A percentile compares a stretch with the other conserved stretches of the same genome.
phyloP scores from a whole-genome alignment of 169 alveolate genomes.

The Eimeria sp. region DNA sequence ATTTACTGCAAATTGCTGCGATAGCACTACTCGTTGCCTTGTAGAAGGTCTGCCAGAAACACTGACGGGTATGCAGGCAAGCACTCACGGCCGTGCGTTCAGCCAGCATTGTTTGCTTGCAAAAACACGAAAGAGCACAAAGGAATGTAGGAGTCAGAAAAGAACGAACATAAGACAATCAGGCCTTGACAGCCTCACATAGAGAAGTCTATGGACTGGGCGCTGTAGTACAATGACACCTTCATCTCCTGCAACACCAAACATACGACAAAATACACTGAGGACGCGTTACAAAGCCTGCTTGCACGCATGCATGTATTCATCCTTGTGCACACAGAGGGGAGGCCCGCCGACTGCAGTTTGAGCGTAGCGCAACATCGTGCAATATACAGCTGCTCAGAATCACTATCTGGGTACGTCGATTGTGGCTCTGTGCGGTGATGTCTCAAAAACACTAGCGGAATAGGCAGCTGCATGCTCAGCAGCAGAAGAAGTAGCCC shows the following conservation, averaged over 20 bases:
- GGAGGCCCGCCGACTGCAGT: no score
- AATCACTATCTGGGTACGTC: no score
- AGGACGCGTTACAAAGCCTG: neutral
- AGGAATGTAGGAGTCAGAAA: neutral
- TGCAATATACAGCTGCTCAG: no score
- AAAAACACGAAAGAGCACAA: neutral
- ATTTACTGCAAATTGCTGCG: no score
- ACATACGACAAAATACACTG: neutral
- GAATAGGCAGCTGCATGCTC: neutral
- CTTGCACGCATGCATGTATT: neutral
- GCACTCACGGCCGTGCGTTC: no score
- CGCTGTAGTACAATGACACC: constrained; percentile 60
- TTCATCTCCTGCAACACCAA: constrained; percentile 25
- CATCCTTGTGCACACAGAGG: neutral
- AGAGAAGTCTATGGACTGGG: constrained; percentile 41
- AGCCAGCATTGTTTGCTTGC: no score
- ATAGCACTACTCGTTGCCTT: no score
- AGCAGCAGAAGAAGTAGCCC: neutral
- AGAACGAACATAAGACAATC: no score
- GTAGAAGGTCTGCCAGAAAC: neutral
- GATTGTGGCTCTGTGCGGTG: no score
- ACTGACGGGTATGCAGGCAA: neutral
- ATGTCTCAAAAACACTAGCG: no score
- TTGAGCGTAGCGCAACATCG: no score
- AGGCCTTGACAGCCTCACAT: neutral